phyloP scores from a whole-genome alignment of 1,284 basidiomycete species.

The Neotropicomus parvogracilis region DNA sequence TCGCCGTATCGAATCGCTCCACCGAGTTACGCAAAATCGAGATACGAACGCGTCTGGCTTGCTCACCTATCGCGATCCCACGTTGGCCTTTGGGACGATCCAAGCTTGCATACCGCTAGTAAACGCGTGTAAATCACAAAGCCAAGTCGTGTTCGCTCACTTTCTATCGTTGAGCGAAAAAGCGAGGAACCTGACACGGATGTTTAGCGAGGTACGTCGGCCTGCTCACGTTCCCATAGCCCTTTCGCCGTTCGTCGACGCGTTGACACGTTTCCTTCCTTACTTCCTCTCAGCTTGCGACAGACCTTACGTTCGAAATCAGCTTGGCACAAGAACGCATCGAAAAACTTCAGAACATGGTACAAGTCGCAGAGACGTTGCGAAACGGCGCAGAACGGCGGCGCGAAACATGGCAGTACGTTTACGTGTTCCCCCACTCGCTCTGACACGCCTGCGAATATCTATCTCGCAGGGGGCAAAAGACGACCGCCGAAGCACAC shows the following conservation, averaged over 20 bases:
- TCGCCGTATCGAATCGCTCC: constrained; percentile 9
- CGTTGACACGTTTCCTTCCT: background rate
- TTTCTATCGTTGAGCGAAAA: constrained; percentile 10
- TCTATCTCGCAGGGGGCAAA: constrained; percentile 4
- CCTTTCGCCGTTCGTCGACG: background rate
- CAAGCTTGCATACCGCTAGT: constrained; percentile 5
- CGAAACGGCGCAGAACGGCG: background rate
- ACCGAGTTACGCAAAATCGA: background rate
- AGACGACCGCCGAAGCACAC: constrained; percentile 7
- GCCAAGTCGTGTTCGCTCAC: constrained; percentile 2
- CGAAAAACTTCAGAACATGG: background rate
- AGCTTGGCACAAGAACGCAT: constrained; percentile 6
- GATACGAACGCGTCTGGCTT: background rate
- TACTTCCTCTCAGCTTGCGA: constrained; percentile 9
- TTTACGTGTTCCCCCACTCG: background rate
- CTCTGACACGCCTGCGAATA: background rate
- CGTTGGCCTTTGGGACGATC: constrained; percentile 1
- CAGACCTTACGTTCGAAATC: constrained; percentile 14
- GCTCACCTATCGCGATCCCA: background rate
- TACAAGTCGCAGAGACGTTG: background rate
- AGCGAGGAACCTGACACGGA: constrained; percentile 12
- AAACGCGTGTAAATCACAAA: constrained; percentile 11
- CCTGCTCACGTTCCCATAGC: no score
- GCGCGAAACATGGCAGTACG: constrained; percentile 12
- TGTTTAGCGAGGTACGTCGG: constrained; percentile 7